Evolutionary conservation across 495 filamentous ascomycete species (phyloP), one percentile per base, ranked within the genome.

Genomic region (Aspergillus carlsbadensis): DNA sequence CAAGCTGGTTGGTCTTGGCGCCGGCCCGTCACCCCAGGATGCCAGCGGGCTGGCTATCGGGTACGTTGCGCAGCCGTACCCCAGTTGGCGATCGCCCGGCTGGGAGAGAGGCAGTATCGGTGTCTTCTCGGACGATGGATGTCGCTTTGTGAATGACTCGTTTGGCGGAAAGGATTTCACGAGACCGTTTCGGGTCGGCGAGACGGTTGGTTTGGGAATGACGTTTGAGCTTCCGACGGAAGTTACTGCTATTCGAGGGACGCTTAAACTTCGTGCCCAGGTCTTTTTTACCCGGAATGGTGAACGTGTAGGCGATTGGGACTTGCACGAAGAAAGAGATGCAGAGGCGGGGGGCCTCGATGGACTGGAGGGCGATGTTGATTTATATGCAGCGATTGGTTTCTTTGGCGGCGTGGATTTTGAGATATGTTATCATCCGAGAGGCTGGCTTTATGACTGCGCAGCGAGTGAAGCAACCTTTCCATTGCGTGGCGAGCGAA

Each of bases 91-190:
- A 39, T 81, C 94, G 52, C 93, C 93, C 0, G 93, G 93, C 2
- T 97, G 93, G 93, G 87, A 98, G 65, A 77, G 92, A 26, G 92
- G 83, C 2, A 89, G 86, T 42, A 64, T 96, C n/a, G 93, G 81
- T 6, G 86, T 97, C 10, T 94, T 96, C 62, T 88, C 89, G 3
- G 93, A 98, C 66, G 93, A 98, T 68, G 93, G 93, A 10, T 84
- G 89, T 61, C 80, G 84, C 60, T 98, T 89, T 68, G 79, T 94
- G 57, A 95, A 96, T 73, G 90, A 97, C 65, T 81, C 82, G 1
- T 91, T 80, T 77, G 93, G 93, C 20, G 93, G 93, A 2, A 84
- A 82, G 58, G 78, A 86, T 52, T 96, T 97, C 65, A 82, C 81
- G 0, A 46, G n/a, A 20, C 61, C 80, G 1, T 83, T 88, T 59